Conservation (phyloP, 78 protist species). For the Cyanophora paradoxa region DNA sequence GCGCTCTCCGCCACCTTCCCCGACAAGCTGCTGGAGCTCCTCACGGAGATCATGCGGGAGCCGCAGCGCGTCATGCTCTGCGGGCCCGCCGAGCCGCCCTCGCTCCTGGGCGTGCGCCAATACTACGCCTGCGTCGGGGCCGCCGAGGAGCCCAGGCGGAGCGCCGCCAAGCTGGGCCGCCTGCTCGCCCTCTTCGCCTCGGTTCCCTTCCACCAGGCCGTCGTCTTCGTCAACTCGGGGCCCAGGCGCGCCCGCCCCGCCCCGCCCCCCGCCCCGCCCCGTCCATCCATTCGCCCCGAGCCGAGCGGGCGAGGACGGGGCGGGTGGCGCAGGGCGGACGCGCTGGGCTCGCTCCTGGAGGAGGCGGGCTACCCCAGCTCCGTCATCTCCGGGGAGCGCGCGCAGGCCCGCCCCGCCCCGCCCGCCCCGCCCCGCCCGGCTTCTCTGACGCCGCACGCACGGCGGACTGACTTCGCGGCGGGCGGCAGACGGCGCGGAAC, state of each 20-base stretch:
- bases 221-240: conserved; percentile 10
- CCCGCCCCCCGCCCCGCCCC: not conserved
- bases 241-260: conserved; percentile 1
- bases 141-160: not conserved
- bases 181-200: not conserved
- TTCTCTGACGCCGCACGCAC: not conserved
- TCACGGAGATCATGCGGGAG: not conserved
- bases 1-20: conserved; percentile 23
- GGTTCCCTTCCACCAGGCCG: not conserved
- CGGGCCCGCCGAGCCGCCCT: not conserved
- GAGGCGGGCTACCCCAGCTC: too few species aligned
- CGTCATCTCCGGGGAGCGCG: not conserved
- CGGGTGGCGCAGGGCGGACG: too few species aligned
- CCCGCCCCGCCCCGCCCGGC: not conserved
- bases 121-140: not conserved
- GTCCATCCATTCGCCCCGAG: too few species aligned
- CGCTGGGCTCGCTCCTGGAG: too few species aligned
- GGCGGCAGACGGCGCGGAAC: not conserved
- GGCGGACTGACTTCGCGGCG: conserved; percentile 8
- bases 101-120: conserved; percentile 15
- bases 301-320: too few species aligned
- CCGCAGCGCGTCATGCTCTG: not conserved
- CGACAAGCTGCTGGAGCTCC: conserved; percentile 1
- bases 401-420: not conserved
- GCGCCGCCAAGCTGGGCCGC: not conserved